These are phyloP conservation scores for Cercospora sp. DNA, from an alignment of 2,329 filamentous ascomycete species.

Conservation along the genomic window DNA sequence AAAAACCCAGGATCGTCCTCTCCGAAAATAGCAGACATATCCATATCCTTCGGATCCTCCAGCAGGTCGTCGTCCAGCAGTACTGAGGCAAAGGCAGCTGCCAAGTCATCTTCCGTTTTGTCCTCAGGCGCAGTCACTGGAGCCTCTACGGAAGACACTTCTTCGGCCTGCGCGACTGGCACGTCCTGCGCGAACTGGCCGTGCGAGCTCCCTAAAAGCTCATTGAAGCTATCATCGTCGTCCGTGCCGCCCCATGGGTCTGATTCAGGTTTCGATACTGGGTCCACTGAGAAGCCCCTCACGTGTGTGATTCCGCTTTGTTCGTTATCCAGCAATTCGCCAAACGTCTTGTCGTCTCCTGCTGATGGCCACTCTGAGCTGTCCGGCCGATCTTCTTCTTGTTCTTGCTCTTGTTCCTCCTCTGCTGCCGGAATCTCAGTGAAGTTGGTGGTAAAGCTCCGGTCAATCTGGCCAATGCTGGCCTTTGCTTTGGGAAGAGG, in stretches of 20 bases:
- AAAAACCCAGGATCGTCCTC: slow-evolving; percentile 86
- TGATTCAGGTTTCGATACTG: slow-evolving; percentile 17
- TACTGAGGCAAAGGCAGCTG: slow-evolving; percentile 80
- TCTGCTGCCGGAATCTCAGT: slow-evolving; percentile 27
- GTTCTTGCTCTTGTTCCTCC: slow-evolving; percentile 14
- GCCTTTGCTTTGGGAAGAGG: slow-evolving; percentile 22
- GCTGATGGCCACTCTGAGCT: slow-evolving; percentile 33
- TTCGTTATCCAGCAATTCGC: slow-evolving; percentile 30
- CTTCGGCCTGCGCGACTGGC: slow-evolving; percentile 14
- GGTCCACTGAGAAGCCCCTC: slow-evolving; percentile 12
- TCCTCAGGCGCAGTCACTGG: slow-evolving; percentile 12
- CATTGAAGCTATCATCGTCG: slow-evolving; percentile 29
- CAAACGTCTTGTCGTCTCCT: slow-evolving; percentile 38
- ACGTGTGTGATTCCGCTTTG: not conserved
- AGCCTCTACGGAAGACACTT: slow-evolving; percentile 14
- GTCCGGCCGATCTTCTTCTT: slow-evolving; percentile 18
- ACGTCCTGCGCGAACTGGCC: not conserved
- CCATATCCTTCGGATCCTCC: slow-evolving; percentile 47
- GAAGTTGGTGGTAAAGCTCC: slow-evolving; percentile 39
- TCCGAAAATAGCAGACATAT: slow-evolving; percentile 67
- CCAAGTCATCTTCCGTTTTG: slow-evolving; percentile 61
- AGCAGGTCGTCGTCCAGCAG: slow-evolving; percentile 64
- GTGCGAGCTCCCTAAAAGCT: slow-evolving; percentile 19
- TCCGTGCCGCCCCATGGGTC: slow-evolving; percentile 22
- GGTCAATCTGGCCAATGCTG: slow-evolving; percentile 28